Conservation (phyloP, 495 filamentous ascomycete genomes). For the Lasiosphaeriaceae sp. region DNA sequence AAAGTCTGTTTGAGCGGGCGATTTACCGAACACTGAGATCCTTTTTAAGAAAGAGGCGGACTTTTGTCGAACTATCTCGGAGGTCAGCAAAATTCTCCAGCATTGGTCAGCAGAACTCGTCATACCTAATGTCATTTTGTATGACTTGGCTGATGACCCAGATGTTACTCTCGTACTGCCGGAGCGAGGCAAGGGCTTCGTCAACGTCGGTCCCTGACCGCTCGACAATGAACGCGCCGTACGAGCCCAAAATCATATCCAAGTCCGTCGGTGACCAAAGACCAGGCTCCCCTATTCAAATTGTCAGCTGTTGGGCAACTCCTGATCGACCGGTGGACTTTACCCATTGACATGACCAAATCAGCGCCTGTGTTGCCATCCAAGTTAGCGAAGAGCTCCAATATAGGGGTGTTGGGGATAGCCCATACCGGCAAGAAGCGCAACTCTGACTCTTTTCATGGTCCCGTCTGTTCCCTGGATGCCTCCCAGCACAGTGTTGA, state of each 20-base stretch:
- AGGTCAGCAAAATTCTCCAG: not conserved
- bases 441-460: constrained; percentile 55
- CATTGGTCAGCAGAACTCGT: not conserved
- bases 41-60: constrained; percentile 74
- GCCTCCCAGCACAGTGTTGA: constrained; percentile 74
- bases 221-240: constrained; percentile 86
- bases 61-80: constrained; percentile 64
- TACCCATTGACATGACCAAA: constrained; percentile 77
- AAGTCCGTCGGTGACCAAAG: constrained; percentile 84
- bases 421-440: constrained; percentile 43
- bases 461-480: constrained; percentile 61
- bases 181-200: constrained; percentile 69
- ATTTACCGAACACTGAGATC: constrained; percentile 67
- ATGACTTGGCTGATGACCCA: constrained; percentile 85
- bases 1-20: not conserved
- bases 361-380: constrained; percentile 66
- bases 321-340: not conserved
- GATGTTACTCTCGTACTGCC: constrained; percentile 69
- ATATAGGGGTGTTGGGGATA: too few relatives aligned
- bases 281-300: constrained; percentile 41
- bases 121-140: constrained; percentile 70
- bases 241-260: constrained; percentile 80
- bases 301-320: constrained; percentile 12
- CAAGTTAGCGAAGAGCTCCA: not conserved
- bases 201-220: constrained; percentile 86